These are phyloP conservation scores for Yarrowia sp. DNA, from an alignment of 805 yeast species.

Conservation along the genomic window DNA sequence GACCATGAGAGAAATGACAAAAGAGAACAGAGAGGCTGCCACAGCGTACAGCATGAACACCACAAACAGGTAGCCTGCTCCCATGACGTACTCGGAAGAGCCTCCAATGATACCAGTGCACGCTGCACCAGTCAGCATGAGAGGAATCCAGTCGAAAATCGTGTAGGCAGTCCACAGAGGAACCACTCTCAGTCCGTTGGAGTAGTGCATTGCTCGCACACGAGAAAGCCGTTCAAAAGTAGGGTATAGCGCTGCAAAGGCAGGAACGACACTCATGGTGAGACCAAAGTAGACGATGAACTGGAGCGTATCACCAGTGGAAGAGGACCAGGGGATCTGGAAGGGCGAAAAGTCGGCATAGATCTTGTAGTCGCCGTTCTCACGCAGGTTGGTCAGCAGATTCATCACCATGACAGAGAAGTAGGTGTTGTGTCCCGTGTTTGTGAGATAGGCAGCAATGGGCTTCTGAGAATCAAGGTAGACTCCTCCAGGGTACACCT, in stretches of 20 bases:
- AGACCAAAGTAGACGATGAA: constrained; percentile 40
- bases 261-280: constrained; percentile 41
- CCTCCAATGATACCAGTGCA: constrained; percentile 36
- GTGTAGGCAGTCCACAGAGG: constrained; percentile 41
- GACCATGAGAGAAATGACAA: constrained; percentile 38
- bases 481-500: constrained; percentile 39
- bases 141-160: constrained; percentile 34
- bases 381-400: constrained; percentile 35
- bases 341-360: constrained; percentile 39
- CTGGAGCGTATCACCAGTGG: constrained; percentile 39
- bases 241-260: constrained; percentile 39
- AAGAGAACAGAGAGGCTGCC: constrained; percentile 36
- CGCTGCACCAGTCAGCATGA: constrained; percentile 34
- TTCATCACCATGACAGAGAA: constrained; percentile 36
- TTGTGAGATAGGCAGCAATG: constrained; percentile 36
- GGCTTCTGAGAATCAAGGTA: constrained; percentile 32
- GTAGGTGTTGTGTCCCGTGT: constrained; percentile 32
- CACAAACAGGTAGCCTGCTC: constrained; percentile 38
- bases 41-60: constrained; percentile 38
- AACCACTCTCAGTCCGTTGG: constrained; percentile 40
- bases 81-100: constrained; percentile 32
- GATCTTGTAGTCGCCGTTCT: constrained; percentile 35
- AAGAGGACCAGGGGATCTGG: constrained; percentile 38
- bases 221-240: constrained; percentile 39
- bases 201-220: constrained; percentile 42